Evolutionary conservation across 371 early-diverging fungal species (phyloP), one percentile per base, ranked within the genome.

Genomic region (Catenaria anguillulae): DNA sequence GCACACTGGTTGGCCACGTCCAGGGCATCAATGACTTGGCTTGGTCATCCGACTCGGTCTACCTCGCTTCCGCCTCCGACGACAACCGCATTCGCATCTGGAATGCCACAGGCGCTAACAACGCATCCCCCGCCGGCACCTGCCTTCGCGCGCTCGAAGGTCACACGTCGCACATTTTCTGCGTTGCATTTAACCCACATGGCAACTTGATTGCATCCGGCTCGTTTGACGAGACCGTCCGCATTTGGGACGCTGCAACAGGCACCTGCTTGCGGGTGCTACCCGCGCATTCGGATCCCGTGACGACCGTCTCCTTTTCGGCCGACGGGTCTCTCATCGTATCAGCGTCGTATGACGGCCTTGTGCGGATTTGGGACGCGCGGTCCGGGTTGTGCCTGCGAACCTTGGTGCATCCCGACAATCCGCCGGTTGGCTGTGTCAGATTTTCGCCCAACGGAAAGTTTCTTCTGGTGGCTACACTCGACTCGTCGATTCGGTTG

Each of bases 351-450:
- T 87, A 88, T 68, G 98, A 97, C 67, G 97, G 97, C 3, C 71
- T 93, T 54, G 90, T 97, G 88, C 93, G 97, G 52, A 90, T 97
- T 63, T 97, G 97, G 97, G 97, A 97, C 71, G 88, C 90, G 24
- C 82, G 85, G 33, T 88, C 93, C 31, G 97, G 96, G 35, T 90
- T 93, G 71, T 96, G 97, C 68, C 76, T 97, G 40, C 95, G 93
- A 69, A 96, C 96, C 0, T 68, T 97, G 34, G 86, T 92, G 21
- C 89, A 92, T 66, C 93, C 93, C 69, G 89, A 86, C 63, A 92
- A 89, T 66, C 93, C 93, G 56, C 88, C 91, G 33, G 94, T 96
- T 26, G 59, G 59, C 83, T 89, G 74, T 74, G 80, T 68, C 8
- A 48, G 92, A 73, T 97, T 97, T 68, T 91, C 94, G 33, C 97